Evolutionary conservation across 139 green algal genomes (phyloP).

Genomic region (Coelastrella sp.): DNA sequence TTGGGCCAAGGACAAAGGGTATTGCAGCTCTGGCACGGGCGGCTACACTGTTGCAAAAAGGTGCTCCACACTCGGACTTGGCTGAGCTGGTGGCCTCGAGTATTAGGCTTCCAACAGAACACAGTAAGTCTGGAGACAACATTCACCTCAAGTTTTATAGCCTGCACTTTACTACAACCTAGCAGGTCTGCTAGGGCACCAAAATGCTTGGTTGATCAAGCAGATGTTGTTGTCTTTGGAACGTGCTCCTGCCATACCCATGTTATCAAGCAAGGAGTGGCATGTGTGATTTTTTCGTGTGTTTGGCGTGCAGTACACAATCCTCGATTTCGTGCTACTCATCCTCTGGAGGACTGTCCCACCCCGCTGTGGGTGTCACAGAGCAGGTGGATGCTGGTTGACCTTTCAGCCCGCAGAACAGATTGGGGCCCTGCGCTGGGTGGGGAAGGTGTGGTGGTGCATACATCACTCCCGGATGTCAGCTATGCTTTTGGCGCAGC

Average conservation of each 20-base stretch:
- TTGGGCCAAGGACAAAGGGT: slow-evolving; percentile 29
- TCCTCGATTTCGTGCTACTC: slow-evolving; percentile 46
- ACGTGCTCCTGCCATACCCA: too few species aligned
- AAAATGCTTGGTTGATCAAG: too few species aligned
- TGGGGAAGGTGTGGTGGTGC: slow-evolving; percentile 68
- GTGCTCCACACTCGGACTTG: slow-evolving; percentile 13
- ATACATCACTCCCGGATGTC: slow-evolving; percentile 63
- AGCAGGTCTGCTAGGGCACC: too few species aligned
- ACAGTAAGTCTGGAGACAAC: slow-evolving; percentile 9
- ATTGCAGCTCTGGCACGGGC: slow-evolving; percentile 35
- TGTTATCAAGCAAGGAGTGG: too few species aligned
- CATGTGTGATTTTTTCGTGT: too few species aligned
- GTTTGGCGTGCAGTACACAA: background rate
- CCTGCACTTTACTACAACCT: too few species aligned
- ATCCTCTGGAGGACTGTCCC: slow-evolving; percentile 69
- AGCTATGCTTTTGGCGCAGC: slow-evolving; percentile 55
- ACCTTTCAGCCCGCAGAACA: slow-evolving; percentile 50
- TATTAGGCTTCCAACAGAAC: slow-evolving; percentile 33
- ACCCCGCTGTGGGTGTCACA: slow-evolving; percentile 53
- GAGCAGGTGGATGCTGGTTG: slow-evolving; percentile 56
- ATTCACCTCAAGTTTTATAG: too few species aligned
- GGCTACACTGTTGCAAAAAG: slow-evolving; percentile 29
- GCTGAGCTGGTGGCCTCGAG: slow-evolving; percentile 22
- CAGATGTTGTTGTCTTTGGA: too few species aligned
- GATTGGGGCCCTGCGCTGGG: slow-evolving; percentile 78